Conservation (phyloP, 2,329 filamentous ascomycete genomes). For the Byssochlamys sp. region DNA sequence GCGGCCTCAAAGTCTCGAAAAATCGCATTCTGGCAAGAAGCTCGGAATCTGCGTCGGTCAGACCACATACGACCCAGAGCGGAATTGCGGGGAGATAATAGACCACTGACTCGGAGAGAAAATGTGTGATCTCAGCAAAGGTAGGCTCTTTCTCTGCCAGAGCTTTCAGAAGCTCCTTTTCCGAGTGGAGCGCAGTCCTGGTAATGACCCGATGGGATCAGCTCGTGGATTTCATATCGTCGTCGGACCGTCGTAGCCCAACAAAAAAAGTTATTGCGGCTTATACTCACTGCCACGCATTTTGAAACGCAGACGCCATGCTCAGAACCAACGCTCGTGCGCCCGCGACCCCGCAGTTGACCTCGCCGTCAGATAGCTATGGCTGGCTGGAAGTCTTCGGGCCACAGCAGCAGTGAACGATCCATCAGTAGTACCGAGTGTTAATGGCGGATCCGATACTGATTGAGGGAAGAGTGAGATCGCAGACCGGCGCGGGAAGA, state of each 20-base stretch:
- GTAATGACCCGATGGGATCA: neutral
- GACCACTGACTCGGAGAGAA: conserved; percentile 29
- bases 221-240: neutral
- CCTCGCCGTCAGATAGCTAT: conserved; percentile 50
- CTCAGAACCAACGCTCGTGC: conserved; percentile 14
- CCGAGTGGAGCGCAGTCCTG: conserved; percentile 35
- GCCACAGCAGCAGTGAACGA: conserved; percentile 40
- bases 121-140: conserved; percentile 41
- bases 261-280: conserved; percentile 8
- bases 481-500: neutral
- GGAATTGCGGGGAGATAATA: neutral
- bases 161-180: conserved; percentile 40
- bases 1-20: conserved; percentile 51
- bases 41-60: conserved; percentile 50
- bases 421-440: conserved; percentile 40
- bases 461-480: neutral
- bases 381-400: conserved; percentile 42
- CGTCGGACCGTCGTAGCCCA: neutral
- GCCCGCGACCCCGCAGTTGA: conserved; percentile 42
- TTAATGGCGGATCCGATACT: neutral
- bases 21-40: conserved; percentile 61
- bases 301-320: conserved; percentile 39
- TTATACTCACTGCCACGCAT: conserved; percentile 44
- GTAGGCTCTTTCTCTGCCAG: conserved; percentile 42
- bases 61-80: conserved; percentile 2